phyloP scores from a whole-genome alignment of 148 eudicot species.

The Vaccinium macrocarpon region DNA sequence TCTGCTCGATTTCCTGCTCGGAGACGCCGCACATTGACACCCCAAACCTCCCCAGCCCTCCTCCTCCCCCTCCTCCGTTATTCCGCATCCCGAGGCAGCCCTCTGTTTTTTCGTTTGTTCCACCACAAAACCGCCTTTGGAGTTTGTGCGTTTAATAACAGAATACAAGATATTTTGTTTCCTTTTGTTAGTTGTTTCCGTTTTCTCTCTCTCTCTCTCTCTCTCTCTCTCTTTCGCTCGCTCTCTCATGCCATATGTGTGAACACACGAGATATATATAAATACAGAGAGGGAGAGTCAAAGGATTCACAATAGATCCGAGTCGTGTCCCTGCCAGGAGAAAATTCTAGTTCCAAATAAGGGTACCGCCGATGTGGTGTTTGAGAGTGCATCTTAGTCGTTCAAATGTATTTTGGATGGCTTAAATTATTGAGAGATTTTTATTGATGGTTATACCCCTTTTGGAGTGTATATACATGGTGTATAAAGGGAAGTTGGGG shows the following conservation, averaged over 20 bases:
- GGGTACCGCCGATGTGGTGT: too few relatives aligned
- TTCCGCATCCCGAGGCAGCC: not conserved
- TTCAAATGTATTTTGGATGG: too few relatives aligned
- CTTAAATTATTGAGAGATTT: not conserved
- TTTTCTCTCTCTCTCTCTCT: not conserved
- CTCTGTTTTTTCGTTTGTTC: conserved; percentile 2
- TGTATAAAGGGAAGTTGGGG: too few relatives aligned
- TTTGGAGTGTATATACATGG: too few relatives aligned
- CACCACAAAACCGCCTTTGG: not conserved
- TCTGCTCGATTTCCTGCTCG: conserved; percentile 32
- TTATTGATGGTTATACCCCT: not conserved
- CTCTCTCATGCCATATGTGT: not conserved
- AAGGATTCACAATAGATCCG: not conserved
- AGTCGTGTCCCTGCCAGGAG: not conserved
- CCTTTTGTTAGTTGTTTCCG: not conserved
- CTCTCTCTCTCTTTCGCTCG: not conserved
- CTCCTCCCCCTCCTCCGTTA: not conserved
- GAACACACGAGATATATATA: not conserved
- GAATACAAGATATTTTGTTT: not conserved
- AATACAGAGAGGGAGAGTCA: not conserved
- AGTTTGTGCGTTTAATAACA: too few relatives aligned
- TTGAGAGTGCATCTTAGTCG: too few relatives aligned
- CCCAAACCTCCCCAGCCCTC: conserved; percentile 17
- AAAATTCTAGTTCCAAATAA: too few relatives aligned
- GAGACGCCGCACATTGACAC: conserved; percentile 41